These are phyloP conservation scores for Panicum virgatum DNA, from an alignment of 202 grass and related monocot genomes.

Conservation along the genomic window DNA sequence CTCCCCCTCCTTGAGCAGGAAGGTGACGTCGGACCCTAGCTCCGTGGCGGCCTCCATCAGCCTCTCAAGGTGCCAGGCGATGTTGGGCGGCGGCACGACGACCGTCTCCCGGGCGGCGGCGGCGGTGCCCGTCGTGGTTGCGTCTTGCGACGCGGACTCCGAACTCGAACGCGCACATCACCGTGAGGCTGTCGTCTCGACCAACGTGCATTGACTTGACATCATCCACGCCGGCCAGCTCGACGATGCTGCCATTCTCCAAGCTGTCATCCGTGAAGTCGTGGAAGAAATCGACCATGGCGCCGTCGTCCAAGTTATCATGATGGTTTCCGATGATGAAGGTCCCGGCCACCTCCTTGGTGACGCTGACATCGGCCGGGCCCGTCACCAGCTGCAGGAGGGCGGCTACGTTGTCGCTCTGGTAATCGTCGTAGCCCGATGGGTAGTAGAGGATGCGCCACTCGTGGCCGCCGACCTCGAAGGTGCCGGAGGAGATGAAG, in stretches of 20 bases:
- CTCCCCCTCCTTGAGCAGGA: no score
- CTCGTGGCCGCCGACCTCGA: no score
- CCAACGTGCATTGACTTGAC: not conserved
- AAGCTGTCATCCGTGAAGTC: no score
- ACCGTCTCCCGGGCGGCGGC: not conserved
- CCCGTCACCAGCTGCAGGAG: no score
- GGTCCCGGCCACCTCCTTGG: no score
- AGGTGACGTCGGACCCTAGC: constrained; percentile 7
- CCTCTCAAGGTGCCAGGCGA: not conserved
- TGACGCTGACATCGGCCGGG: no score
- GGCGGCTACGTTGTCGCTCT: no score
- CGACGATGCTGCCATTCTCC: no score
- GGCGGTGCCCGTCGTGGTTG: not conserved
- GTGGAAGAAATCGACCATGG: not conserved
- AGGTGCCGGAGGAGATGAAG: not conserved
- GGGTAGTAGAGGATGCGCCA: no score
- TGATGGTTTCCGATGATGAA: no score
- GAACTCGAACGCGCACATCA: not conserved
- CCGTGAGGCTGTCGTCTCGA: not conserved
- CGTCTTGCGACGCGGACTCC: no score
- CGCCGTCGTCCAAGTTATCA: no score
- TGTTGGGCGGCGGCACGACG: not conserved
- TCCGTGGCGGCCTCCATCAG: constrained; percentile 8
- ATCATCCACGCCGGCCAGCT: not conserved
- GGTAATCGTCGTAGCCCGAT: not conserved